phyloP scores from a whole-genome alignment of 2,329 filamentous ascomycete genomes.

The Trematosphaeria pertusa region DNA sequence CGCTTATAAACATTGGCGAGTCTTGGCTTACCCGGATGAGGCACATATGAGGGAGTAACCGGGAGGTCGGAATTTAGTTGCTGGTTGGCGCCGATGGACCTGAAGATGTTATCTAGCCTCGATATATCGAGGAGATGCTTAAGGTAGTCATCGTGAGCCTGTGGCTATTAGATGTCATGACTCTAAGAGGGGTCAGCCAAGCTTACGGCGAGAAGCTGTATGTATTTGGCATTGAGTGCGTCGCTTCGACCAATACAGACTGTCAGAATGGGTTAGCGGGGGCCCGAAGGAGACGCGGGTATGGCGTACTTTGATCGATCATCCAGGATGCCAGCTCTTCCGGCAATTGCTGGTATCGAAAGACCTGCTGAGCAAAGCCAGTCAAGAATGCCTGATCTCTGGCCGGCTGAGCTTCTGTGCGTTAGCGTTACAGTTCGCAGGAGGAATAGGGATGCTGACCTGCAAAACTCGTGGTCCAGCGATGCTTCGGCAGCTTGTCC shows the following conservation, averaged over 20 bases:
- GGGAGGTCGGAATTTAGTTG: constrained; percentile 1
- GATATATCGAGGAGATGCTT: constrained; percentile 47
- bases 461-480: constrained; percentile 43
- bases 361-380: constrained; percentile 51
- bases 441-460: constrained; percentile 24
- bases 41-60: constrained; percentile 14
- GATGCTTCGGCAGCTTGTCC: constrained; percentile 34
- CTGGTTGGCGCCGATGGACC: constrained; percentile 62
- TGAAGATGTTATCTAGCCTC: constrained; percentile 62
- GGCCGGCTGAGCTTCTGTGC: constrained; percentile 20
- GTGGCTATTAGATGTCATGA: too few relatives aligned
- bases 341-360: constrained; percentile 46
- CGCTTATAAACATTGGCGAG: neutral
- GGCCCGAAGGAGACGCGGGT: neutral
- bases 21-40: constrained; percentile 10
- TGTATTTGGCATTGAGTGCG: constrained; percentile 45
- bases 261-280: constrained; percentile 23
- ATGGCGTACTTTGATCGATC: constrained; percentile 43
- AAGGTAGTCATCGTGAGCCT: constrained; percentile 33
- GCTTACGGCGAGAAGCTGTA: constrained; percentile 40
- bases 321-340: constrained; percentile 52
- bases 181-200: too few relatives aligned
- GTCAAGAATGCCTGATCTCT: constrained; percentile 51
- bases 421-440: constrained; percentile 13
- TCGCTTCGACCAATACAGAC: constrained; percentile 41